Percentiles rank a stretch among this genome's conserved stretches.
phyloP scores from a whole-genome alignment of 495 filamentous ascomycete genomes.

The Chaetomidium leptoderma region DNA sequence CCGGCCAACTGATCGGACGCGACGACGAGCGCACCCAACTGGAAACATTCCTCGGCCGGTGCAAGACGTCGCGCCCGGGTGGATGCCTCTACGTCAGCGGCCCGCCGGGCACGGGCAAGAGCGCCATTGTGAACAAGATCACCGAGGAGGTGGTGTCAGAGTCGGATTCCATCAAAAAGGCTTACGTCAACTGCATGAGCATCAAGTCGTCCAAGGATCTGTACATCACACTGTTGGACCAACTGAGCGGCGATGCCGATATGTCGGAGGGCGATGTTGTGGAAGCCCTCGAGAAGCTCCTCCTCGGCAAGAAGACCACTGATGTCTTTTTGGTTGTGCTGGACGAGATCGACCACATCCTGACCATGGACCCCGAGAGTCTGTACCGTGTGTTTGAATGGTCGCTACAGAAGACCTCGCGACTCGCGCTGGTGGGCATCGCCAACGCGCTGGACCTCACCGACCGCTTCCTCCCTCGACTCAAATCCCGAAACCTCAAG shows the following conservation, averaged over 20 bases:
- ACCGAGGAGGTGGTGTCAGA: slow-evolving; percentile 53
- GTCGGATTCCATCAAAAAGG: slow-evolving; percentile 52
- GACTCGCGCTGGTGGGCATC: slow-evolving; percentile 82
- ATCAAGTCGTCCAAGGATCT: slow-evolving; percentile 80
- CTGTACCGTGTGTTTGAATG: slow-evolving; percentile 91
- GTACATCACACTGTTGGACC: slow-evolving; percentile 65
- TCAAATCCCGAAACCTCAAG: slow-evolving; percentile 88
- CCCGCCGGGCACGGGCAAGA: slow-evolving; percentile 94
- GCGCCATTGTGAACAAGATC: slow-evolving; percentile 81
- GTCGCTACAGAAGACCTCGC: slow-evolving; percentile 74
- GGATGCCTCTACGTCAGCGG: slow-evolving; percentile 96
- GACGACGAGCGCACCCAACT: slow-evolving; percentile 74
- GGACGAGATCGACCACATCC: slow-evolving; percentile 92
- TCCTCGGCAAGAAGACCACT: slow-evolving; percentile 53
- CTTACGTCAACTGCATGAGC: slow-evolving; percentile 94
- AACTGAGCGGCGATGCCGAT: slow-evolving; percentile 37
- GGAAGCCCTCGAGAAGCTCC: slow-evolving; percentile 58
- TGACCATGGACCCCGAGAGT: slow-evolving; percentile 77
- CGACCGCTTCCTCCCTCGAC: slow-evolving; percentile 86
- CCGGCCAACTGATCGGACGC: slow-evolving; percentile 73
- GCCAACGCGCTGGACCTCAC: slow-evolving; percentile 96
- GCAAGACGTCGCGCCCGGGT: slow-evolving; percentile 55
- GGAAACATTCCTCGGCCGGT: slow-evolving; percentile 60
- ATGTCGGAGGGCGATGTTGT: slow-evolving; percentile 50
- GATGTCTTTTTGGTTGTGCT: slow-evolving; percentile 73